Base-by-base conservation (phyloP, 495 filamentous ascomycete genomes). In the Clavariopsis aquatica region DNA sequence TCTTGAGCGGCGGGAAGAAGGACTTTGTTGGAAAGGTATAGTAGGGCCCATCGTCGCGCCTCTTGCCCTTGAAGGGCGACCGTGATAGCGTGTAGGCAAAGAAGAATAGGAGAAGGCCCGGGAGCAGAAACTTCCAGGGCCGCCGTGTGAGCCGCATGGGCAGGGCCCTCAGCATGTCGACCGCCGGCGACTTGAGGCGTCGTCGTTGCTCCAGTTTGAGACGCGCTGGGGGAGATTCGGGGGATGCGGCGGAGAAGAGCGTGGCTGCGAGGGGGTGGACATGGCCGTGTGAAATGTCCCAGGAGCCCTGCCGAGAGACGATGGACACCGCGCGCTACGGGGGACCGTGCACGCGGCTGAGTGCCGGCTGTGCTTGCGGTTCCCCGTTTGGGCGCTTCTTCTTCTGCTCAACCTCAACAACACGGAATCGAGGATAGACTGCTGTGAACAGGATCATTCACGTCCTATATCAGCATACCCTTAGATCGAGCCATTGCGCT, bases 1-100 rank as follows among this genome's bases (percentile, higher is more conserved):
- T 24, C 47, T 38, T 38, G 17, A 68, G 46, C 19, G 65, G 65
- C 26, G 60, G 65, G 49, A 68, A 68, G 60, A 63, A 68, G 45
- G 27, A 36, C 53, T 68, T 63, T 0, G 65, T 68, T 31, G 49
- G 27, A 24, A 22, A 17, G 15, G 41, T 4, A 46, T 52, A 54
- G 53, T 34, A 59, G 28, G 15, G 29, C 45, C 51, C 45, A 15
- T 45, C 20, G 36, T 22, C 13, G n/a, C 23, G 24, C 3, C 41
- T 4, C 20, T 29, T 19, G 31, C 24, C 17, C 19, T n/a, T 4
- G 38, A 43, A n/a, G 8, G 38, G 6, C 17, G 56, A 47, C 5
- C 58, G 57, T 51, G 64, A 51, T 1, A 67, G 46, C 15, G 57
- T 49, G 23, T 29, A 36, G 28, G 27, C 52, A 34, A 54, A 46